These are phyloP conservation scores for Funneliformis geosporum DNA, from an alignment of 192 early-diverging fungal species.

Conservation along the genomic window DNA sequence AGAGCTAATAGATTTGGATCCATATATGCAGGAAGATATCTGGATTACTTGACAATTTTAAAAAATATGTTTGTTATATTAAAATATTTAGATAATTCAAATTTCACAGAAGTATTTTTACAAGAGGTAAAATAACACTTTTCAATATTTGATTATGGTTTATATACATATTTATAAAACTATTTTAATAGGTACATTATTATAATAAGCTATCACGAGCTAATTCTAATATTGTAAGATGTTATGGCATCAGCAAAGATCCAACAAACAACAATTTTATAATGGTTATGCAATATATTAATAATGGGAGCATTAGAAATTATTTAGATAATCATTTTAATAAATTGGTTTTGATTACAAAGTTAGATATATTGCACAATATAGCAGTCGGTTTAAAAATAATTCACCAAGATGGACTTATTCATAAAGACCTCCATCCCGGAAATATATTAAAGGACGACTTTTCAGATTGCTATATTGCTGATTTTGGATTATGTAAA, in stretches of 20 bases:
- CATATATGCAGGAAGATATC: too few species aligned
- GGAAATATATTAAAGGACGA: conserved; percentile 17
- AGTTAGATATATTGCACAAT: conserved; percentile 34
- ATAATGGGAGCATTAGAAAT: conserved; percentile 38
- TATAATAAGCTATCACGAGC: too few species aligned
- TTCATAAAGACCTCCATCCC: conserved; percentile 40
- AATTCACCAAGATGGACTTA: conserved; percentile 42
- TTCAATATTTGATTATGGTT: background rate
- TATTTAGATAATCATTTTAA: conserved; percentile 38
- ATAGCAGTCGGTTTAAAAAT: conserved; percentile 41
- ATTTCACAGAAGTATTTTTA: background rate
- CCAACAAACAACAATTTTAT: background rate
- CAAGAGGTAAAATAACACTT: background rate
- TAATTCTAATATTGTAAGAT: too few species aligned
- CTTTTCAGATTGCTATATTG: conserved; percentile 2
- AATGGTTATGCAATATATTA: conserved; percentile 42
- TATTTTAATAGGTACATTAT: too few species aligned
- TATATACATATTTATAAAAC: background rate
- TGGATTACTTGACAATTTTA: too few species aligned
- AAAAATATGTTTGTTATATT: too few species aligned
- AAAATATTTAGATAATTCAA: too few species aligned
- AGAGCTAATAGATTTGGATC: too few species aligned
- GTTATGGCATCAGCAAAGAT: too few species aligned
- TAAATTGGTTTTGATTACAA: conserved; percentile 31
- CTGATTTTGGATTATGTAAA: conserved; percentile 38